Conservation (phyloP, 371 early-diverging fungal genomes). For the Circinella umbellata region DNA sequence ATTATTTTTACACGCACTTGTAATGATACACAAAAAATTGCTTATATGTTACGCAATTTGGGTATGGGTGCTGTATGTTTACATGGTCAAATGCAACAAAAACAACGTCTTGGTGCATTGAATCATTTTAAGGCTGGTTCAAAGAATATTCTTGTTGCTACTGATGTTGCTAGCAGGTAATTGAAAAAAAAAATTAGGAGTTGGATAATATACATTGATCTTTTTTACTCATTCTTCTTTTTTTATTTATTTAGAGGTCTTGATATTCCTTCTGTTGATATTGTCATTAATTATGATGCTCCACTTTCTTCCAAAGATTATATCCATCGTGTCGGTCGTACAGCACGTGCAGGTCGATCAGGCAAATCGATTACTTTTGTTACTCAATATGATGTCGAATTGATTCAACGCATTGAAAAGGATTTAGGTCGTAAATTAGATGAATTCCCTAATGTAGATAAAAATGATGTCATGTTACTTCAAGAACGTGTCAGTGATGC, state of each 20-base stretch:
- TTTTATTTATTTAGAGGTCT: conserved; percentile 73
- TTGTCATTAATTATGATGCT: conserved; percentile 97
- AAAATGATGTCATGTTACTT: conserved; percentile 85
- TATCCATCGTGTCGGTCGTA: conserved; percentile 97
- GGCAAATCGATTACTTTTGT: conserved; percentile 96
- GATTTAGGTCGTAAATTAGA: conserved; percentile 86
- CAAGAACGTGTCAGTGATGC: conserved; percentile 96
- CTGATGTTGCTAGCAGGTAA: conserved; percentile 89
- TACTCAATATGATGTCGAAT: conserved; percentile 96
- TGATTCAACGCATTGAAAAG: conserved; percentile 92
- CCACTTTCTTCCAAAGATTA: conserved; percentile 95
- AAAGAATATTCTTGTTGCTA: conserved; percentile 91
- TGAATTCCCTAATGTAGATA: conserved; percentile 75
- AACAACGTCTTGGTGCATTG: conserved; percentile 89
- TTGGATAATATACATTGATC: not conserved
- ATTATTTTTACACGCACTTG: conserved; percentile 94
- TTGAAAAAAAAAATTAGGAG: too few relatives aligned
- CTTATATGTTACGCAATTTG: conserved; percentile 85
- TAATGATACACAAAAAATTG: conserved; percentile 82
- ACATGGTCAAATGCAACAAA: conserved; percentile 93
- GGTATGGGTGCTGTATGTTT: conserved; percentile 94
- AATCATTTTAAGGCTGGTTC: conserved; percentile 91
- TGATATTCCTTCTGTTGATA: conserved; percentile 96
- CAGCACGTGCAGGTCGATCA: conserved; percentile 93
- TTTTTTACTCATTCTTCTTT: too few relatives aligned